These are phyloP conservation scores for Pseudopithomyces chartarum DNA, from an alignment of 2,329 filamentous ascomycete genomes.

Conservation along the genomic window DNA sequence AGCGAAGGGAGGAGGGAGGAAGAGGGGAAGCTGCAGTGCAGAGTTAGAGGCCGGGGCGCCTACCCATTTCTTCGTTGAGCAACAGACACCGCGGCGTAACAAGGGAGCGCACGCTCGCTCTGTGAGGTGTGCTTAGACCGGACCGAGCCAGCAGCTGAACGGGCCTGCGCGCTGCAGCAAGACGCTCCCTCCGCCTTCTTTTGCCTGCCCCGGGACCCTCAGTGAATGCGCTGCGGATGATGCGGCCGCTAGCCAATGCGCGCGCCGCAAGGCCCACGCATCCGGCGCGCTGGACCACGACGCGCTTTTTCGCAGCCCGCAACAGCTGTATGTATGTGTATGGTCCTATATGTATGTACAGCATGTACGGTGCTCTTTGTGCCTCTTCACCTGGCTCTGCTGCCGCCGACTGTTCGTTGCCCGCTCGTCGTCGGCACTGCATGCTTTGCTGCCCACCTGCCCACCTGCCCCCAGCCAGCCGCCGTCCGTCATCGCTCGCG, in stretches of 20 bases:
- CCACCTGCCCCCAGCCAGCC: too few species aligned
- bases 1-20: constrained; percentile 1
- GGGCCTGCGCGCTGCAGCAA: constrained; percentile 27
- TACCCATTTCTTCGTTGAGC: constrained; percentile 16
- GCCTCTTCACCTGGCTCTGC: too few species aligned
- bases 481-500: neutral
- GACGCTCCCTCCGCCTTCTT: constrained; percentile 36
- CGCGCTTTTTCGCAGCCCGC: too few species aligned
- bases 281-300: constrained; percentile 12
- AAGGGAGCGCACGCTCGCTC: constrained; percentile 10
- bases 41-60: constrained; percentile 9
- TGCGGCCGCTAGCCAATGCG: constrained; percentile 32
- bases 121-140: constrained; percentile 25
- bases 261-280: constrained; percentile 15
- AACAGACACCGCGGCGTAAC: constrained; percentile 12
- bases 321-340: too few species aligned
- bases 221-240: constrained; percentile 34
- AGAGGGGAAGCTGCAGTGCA: constrained; percentile 2
- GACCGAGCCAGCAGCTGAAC: constrained; percentile 41
- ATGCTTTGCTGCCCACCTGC: too few species aligned
- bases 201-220: constrained; percentile 34
- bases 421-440: too few species aligned
- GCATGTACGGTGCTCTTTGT: too few species aligned
- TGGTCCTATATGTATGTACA: too few species aligned
- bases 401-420: too few species aligned